Evolutionary conservation across 371 early-diverging fungal genomes (phyloP).

Genomic region (Mucor piriformis): DNA sequence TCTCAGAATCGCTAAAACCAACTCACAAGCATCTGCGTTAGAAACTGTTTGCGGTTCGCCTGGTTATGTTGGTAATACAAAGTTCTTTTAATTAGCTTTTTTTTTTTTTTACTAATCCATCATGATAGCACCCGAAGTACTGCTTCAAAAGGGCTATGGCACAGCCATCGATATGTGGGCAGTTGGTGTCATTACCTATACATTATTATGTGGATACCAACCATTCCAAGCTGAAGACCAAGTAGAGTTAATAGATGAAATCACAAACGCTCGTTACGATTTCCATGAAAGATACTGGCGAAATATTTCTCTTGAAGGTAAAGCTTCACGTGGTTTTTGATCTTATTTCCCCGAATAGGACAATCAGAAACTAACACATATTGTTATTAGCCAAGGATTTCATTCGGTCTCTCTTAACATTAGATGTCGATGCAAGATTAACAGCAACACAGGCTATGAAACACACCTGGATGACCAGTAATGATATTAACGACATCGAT

Average conservation of each 20-base stretch:
- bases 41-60: slow-evolving; percentile 68
- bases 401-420: slow-evolving; percentile 75
- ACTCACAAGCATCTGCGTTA: slow-evolving; percentile 49
- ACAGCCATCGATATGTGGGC: slow-evolving; percentile 87
- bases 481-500: slow-evolving; percentile 62
- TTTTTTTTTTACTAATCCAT: slow-evolving; percentile 26
- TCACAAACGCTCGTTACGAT: slow-evolving; percentile 68
- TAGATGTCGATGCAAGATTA: slow-evolving; percentile 74
- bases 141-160: slow-evolving; percentile 70
- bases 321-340: not conserved
- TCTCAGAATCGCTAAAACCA: slow-evolving; percentile 57
- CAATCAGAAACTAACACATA: not conserved
- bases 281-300: slow-evolving; percentile 84
- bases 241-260: slow-evolving; percentile 61
- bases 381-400: slow-evolving; percentile 85
- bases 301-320: slow-evolving; percentile 73
- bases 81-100: slow-evolving; percentile 4
- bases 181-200: slow-evolving; percentile 30
- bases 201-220: slow-evolving; percentile 67
- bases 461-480: slow-evolving; percentile 83
- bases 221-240: slow-evolving; percentile 79
- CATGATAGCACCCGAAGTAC: slow-evolving; percentile 79
- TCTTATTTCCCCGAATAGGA: too few relatives aligned
- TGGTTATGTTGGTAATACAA: slow-evolving; percentile 52
- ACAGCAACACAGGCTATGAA: slow-evolving; percentile 82